Evolutionary conservation across 2,329 filamentous ascomycete genomes (phyloP), one percentile per base, ranked within the genome.

Genomic region (Chrysoporthe cubensis): DNA sequence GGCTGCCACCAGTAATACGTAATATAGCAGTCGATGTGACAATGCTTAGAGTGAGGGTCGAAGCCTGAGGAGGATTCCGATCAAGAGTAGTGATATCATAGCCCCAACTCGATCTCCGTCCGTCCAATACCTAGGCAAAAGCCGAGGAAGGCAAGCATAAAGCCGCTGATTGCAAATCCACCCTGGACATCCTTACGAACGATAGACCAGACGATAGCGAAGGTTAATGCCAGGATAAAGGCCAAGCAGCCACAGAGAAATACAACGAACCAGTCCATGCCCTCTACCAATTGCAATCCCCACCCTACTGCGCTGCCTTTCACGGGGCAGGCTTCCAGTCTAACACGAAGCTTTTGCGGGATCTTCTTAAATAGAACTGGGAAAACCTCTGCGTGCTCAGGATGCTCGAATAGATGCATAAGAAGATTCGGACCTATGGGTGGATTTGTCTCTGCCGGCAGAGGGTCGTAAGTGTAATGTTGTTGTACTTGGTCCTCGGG

Each of bases 231-330:
- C 5, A 68, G 18, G 18, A 71, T 14, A 34, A 75, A 72, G 0
- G 72, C 71, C 3, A 68, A 26, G 13, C 71, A 71, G 1, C 69
- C 72, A 2, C 62, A 71, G 6, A 72, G 34, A 21, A 75, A 74
- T n/a, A 74, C 64, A 0, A 58, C n/a, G 37, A 71, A 72, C 34
- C 66, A 68, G 66, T 76, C 66, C 13, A 74, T 59, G 1, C 73
- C 74, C 63, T 76, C 74, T 0, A 72, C 71, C 18, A 75, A 72
- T 13, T 76, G 69, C 14, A 76, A 57, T 7, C 73, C 75, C 75
- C 74, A 76, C 9, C 74, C 74, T 5, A 72, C 62, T 0, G 72
- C 74, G 13, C 66, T 73, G 3, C 74, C 72, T 4, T 71, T 71
- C 3, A 66, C 44, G 2, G 71, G 70, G 52, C 73, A 74, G 5